Base-by-base conservation (phyloP, 73 alveolate species). In the Blepharisma japonicum region DNA sequence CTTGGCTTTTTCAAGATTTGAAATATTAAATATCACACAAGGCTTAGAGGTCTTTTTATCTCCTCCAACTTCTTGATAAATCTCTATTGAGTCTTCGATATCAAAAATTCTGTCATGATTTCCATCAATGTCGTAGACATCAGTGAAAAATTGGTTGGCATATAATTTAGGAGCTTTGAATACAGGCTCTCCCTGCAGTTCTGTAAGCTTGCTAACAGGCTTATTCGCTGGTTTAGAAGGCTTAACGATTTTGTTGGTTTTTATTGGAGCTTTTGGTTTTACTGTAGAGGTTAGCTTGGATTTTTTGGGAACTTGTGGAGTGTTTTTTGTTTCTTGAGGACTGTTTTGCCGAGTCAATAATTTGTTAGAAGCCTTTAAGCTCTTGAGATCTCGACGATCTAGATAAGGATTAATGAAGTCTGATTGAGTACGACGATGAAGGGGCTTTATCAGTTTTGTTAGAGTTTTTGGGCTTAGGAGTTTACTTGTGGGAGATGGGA, bases 71-170 rank as follows among this genome's bases (percentile, higher is more conserved):
- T n/a, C 74, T 0, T 14, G n/a, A 20, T 61, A n/a, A 20, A 11
- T 20, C n/a, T 14, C 23, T 18, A 61, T 20, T 9, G 74, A 20
- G 14, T 61, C 74, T 5, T 61, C 47, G 5, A 61, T 61, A 8
- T 61, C 74, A 14, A 61, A 8, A 61, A 61, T 14, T 25, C 74
- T 14, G 23, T 61, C 74, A 61, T 61, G 74, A 18, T 25, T n/a
- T 61, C 74, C 74, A 61, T 14, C n/a, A 14, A 14, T 39, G 23
- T 61, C 74, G 23, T 61, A 61, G 23, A 61, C 47, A 61, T 61
- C 74, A 61, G 46, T 39, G 5, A 61, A 61, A 11, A 61, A 9
- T 25, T 61, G 74, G 23, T 61, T 61, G 18, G 14, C 74, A 61
- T 61, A 61, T 14, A 61, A 14, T 39, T 61, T 61, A 8, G 74